Evolutionary conservation across 2,329 filamentous ascomycete genomes (phyloP), one percentile per base, ranked within the genome.

Genomic region (Ampelomyces quisqualis): DNA sequence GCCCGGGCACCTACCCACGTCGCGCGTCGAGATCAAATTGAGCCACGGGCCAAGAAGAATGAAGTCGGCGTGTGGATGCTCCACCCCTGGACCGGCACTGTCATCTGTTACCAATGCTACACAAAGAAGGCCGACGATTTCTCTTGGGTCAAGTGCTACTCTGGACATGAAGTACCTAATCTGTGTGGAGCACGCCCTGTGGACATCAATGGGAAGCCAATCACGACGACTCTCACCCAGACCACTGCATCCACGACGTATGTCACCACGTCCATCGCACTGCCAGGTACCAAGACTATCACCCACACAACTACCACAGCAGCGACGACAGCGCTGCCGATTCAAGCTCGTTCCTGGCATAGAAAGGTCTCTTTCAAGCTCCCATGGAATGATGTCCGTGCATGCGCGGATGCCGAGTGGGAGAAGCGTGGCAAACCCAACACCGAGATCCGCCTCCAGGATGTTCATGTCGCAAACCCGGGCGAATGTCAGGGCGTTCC

Each of bases 61-160:
- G 36, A 34, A 3, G 43, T 30, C 13, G 38, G 39, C 13, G 51
- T 59, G 1, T 65, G 58, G 57, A 52, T 62, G 53, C 35, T 49
- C 11, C 55, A 64, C 27, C 59, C 60, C 2, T 65, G 60, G 58
- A 43, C 33, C 3, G 8, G 20, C 6, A 41, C 44, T 2, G 6
- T 44, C 17, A 20, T 55, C 3, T 65, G 60, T 40, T 64, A 54
- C 39, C 38, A 49, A 7, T 65, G 62, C 45, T 64, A 51, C 39
- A 36, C 45, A 10, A 47, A 49, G 20, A 38, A 51, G 8, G 7
- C 32, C 3, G 18, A 44, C 7, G 22, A 53, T 15, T 43, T 20
- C 13, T 5, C 9, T 7, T 36, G 53, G 6, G 55, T 60, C 9
- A 38, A 53, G n/a, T 64, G 60, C 34, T 36, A 44, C 8, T 38